These are phyloP conservation scores for Physcomitrellopsis africana DNA, from an alignment of 225 moss, liverwort and hornwort species.

Conservation along the genomic window DNA sequence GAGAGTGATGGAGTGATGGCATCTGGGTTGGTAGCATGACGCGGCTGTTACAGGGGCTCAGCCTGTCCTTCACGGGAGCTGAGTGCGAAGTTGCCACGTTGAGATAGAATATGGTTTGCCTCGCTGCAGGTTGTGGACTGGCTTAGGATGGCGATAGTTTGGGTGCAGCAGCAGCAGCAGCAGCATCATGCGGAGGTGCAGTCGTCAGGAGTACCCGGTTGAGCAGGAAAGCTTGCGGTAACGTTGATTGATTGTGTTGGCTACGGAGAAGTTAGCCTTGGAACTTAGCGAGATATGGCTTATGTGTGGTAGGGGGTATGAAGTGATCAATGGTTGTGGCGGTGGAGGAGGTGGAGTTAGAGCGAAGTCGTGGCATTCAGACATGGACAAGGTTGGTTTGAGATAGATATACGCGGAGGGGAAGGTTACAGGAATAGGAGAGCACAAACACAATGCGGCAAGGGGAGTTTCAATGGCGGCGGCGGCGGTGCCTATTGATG, in stretches of 20 bases:
- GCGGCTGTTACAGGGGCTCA: neutral
- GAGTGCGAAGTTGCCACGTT: conserved; percentile 22
- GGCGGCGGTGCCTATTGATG: conserved; percentile 17
- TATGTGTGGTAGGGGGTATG: conserved; percentile 2
- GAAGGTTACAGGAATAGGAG: neutral
- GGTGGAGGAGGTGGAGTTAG: neutral
- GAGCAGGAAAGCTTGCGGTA: neutral
- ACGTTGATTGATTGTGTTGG: conserved; percentile 18
- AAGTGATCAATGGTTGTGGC: neutral
- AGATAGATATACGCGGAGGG: neutral
- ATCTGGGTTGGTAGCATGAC: conserved; percentile 18
- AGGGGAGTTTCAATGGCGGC: conserved; percentile 5
- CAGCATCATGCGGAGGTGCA: conserved; percentile 6
- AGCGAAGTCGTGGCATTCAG: neutral
- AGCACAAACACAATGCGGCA: conserved; percentile 17
- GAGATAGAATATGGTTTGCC: conserved; percentile 11
- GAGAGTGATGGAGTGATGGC: conserved; percentile 19
- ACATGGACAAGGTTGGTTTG: conserved; percentile 23
- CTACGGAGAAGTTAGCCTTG: conserved; percentile 22
- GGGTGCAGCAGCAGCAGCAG: neutral
- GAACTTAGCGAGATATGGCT: neutral
- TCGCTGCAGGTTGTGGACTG: conserved; percentile 12
- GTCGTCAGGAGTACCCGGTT: conserved; percentile 2
- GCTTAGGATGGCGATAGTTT: neutral
- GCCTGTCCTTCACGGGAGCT: conserved; percentile 30